Conservation (phyloP, 176 grass and related monocot genomes). For the Poa pratensis region DNA sequence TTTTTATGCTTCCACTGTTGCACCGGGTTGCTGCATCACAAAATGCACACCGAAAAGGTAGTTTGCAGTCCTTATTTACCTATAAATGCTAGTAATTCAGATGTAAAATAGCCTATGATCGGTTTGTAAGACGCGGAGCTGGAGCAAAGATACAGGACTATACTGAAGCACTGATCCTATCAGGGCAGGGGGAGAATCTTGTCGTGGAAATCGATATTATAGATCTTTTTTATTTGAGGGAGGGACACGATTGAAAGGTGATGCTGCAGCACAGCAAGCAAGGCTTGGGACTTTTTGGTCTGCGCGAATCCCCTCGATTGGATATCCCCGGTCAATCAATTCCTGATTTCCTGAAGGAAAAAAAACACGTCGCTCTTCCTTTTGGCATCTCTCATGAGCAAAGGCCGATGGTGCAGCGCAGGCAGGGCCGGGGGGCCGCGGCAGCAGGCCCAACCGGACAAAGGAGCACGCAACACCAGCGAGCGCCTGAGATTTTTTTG, state of each 20-base stretch:
- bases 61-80: no score
- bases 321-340: neutral
- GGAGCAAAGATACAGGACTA: neutral
- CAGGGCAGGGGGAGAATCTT: neutral
- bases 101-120: no score
- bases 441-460: neutral
- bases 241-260: conserved; percentile 19
- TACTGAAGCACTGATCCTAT: neutral
- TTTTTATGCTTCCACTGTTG: no score
- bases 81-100: no score
- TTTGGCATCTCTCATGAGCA: conserved; percentile 46
- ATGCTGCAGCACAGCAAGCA: neutral
- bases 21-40: no score
- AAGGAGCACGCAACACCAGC: neutral
- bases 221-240: no score
- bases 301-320: no score
- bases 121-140: no score
- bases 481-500: neutral
- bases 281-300: no score
- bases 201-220: neutral
- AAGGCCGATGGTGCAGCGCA: neutral
- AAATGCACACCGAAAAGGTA: no score
- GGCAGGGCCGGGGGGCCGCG: no score
- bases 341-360: no score
- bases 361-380: neutral